A percentile compares a stretch with the other conserved stretches of the same genome.
Evolutionary conservation across 2,329 filamentous ascomycete genomes (phyloP).

Genomic region (Curvularia lunata): DNA sequence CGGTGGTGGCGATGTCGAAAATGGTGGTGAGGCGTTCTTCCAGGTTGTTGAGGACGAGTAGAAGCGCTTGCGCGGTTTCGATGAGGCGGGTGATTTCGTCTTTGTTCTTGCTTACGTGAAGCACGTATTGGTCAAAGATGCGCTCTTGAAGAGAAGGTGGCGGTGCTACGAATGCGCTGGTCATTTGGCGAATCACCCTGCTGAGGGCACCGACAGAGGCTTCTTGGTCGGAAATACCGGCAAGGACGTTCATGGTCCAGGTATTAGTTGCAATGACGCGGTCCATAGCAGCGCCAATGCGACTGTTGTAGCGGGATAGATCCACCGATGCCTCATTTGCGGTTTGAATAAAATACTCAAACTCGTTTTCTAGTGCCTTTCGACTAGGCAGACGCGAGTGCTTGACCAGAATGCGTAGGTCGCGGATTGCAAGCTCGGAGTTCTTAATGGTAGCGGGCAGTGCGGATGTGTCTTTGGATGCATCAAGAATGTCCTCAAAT

Average conservation of each 20-base stretch:
- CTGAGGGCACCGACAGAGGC: constrained; percentile 48
- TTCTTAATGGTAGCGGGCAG: constrained; percentile 81
- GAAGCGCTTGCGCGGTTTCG: constrained; percentile 70
- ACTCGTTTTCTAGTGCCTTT: constrained; percentile 75
- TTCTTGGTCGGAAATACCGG: constrained; percentile 61
- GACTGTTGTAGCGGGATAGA: constrained; percentile 76
- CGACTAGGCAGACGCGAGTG: constrained; percentile 71
- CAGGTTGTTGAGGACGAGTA: constrained; percentile 69
- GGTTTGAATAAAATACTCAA: constrained; percentile 76
- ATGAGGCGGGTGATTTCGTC: constrained; percentile 73
- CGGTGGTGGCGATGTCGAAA: constrained; percentile 69
- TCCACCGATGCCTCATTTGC: constrained; percentile 69
- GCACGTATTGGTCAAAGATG: constrained; percentile 75
- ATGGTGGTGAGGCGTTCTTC: constrained; percentile 75
- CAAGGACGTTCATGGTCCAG: constrained; percentile 74
- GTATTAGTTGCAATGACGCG: constrained; percentile 75
- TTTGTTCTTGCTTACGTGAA: constrained; percentile 72
- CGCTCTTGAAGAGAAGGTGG: constrained; percentile 51
- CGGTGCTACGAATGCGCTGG: constrained; percentile 63
- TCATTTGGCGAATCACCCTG: constrained; percentile 54
- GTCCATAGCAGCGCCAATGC: constrained; percentile 76
- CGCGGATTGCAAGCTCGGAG: constrained; percentile 74
- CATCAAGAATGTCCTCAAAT: constrained; percentile 77
- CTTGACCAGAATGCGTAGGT: constrained; percentile 73
- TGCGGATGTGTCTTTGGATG: constrained; percentile 68